These are phyloP conservation scores for Lipomyces kockii DNA, from an alignment of 805 yeast species.

Conservation along the genomic window DNA sequence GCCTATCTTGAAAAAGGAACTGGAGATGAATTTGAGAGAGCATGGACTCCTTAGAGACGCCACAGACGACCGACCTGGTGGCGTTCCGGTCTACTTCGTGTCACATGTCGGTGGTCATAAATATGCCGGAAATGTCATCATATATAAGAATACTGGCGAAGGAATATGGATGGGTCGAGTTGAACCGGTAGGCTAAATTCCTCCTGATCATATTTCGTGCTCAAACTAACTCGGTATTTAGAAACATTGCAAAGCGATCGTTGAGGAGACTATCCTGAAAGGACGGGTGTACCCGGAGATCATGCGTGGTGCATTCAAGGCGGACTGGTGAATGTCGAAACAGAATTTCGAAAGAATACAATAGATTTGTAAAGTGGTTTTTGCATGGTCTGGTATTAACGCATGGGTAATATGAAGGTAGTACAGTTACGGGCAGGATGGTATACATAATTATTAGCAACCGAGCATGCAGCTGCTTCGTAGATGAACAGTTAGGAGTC, in stretches of 20 bases:
- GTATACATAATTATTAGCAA: background rate
- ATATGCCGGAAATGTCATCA: constrained; percentile 84
- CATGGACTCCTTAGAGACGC: constrained; percentile 73
- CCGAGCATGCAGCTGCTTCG: background rate
- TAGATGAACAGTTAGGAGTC: background rate
- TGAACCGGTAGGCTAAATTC: constrained; percentile 53
- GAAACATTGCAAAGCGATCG: constrained; percentile 68
- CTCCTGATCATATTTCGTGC: background rate
- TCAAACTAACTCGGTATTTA: background rate
- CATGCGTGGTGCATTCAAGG: constrained; percentile 56
- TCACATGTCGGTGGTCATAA: constrained; percentile 98
- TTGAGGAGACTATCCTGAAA: constrained; percentile 73
- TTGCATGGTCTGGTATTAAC: background rate
- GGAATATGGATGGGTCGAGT: constrained; percentile 89
- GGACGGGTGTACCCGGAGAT: constrained; percentile 73
- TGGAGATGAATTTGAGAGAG: constrained; percentile 73
- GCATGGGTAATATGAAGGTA: background rate
- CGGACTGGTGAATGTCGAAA: constrained; percentile 41
- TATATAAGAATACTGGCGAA: constrained; percentile 74
- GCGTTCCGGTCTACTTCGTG: constrained; percentile 69
- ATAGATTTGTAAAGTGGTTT: background rate
- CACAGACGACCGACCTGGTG: constrained; percentile 75
- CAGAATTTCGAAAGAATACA: background rate
- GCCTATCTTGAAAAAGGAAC: constrained; percentile 80
- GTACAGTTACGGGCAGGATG: background rate